Conservation (phyloP, 305 asterid species). For the Fraxinus angustifolia region DNA sequence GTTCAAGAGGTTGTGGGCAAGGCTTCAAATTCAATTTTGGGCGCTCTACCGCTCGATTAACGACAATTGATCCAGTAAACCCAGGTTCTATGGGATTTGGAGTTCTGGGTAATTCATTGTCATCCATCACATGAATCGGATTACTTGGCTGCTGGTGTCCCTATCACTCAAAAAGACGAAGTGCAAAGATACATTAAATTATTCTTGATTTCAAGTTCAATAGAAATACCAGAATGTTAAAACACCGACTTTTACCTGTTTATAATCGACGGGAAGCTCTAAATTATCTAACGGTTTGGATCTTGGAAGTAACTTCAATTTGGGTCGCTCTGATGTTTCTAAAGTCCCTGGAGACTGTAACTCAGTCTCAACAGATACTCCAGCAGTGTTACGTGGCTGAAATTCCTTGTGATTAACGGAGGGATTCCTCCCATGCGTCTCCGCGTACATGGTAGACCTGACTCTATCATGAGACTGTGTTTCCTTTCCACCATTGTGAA, state of each 20-base stretch:
- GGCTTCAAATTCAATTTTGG: conserved; percentile 77
- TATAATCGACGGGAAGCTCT: conserved; percentile 40
- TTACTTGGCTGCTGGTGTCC: conserved; percentile 47
- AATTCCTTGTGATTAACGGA: conserved; percentile 31
- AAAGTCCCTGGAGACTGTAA: conserved; percentile 39
- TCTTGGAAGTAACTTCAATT: conserved; percentile 84
- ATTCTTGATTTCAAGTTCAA: conserved; percentile 1
- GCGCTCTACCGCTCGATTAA: conserved; percentile 44
- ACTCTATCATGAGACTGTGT: conserved; percentile 40
- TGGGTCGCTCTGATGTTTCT: conserved; percentile 67
- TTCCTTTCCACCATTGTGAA: conserved; percentile 42
- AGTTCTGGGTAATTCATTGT: conserved; percentile 32
- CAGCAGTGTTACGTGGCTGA: conserved; percentile 30
- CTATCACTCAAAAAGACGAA: conserved; percentile 28
- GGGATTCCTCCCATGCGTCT: conserved; percentile 42
- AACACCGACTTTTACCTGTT: conserved; percentile 43
- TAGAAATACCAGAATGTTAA: conserved; percentile 2
- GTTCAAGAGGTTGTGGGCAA: conserved; percentile 55
- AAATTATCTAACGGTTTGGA: conserved; percentile 71
- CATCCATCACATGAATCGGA: conserved; percentile 33
- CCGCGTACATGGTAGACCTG: conserved; percentile 34
- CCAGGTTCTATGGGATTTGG: conserved; percentile 37
- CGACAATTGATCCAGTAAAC: conserved; percentile 26
- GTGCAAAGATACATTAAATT: conserved; percentile 1
- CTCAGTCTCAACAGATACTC: conserved; percentile 42